Percentiles rank a stretch among this genome's conserved stretches.
Conservation (phyloP, 2,329 filamentous ascomycete genomes). For the Dryadomyces quercus-mongolicae region DNA sequence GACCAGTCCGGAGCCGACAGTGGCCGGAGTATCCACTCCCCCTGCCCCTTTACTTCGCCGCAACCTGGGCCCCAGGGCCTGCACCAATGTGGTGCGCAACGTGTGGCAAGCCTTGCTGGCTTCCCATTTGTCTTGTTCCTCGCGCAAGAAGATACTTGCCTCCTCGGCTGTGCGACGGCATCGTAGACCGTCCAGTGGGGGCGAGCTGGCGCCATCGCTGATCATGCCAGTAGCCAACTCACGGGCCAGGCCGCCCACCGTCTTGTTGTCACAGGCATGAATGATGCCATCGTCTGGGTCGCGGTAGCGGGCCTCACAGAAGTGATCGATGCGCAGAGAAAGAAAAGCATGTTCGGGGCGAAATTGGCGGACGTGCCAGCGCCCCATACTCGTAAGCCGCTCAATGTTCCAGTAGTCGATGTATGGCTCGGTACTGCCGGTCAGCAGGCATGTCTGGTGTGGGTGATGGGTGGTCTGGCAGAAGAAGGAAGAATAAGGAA, state of each 20-base stretch:
- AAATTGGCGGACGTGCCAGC: slow-evolving; percentile 11
- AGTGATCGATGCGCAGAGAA: slow-evolving; percentile 9
- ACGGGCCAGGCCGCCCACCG: slow-evolving; percentile 5
- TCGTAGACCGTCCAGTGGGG: not conserved
- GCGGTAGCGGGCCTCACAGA: slow-evolving; percentile 8
- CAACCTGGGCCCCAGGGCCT: not conserved
- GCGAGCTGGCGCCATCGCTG: not conserved
- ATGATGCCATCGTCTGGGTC: slow-evolving; percentile 5
- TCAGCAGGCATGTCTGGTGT: not conserved
- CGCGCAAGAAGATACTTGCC: not conserved
- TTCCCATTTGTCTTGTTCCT: slow-evolving; percentile 7
- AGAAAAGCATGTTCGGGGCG: slow-evolving; percentile 3
- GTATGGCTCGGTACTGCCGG: slow-evolving; percentile 4
- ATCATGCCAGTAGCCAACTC: slow-evolving; percentile 2
- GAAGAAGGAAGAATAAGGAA: too few relatives aligned
- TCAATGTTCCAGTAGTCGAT: slow-evolving; percentile 11
- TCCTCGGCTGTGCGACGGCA: slow-evolving; percentile 3
- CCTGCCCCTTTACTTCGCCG: too few relatives aligned
- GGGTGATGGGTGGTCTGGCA: too few relatives aligned
- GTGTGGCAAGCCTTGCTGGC: slow-evolving; percentile 6
- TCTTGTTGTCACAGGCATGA: not conserved
- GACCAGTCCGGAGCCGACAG: not conserved
- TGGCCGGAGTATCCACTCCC: too few relatives aligned
- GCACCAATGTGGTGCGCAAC: slow-evolving; percentile 8
- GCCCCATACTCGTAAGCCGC: slow-evolving; percentile 8